Conservation (phyloP, 2,329 filamentous ascomycete species). For the Botrytis pseudocinerea region DNA sequence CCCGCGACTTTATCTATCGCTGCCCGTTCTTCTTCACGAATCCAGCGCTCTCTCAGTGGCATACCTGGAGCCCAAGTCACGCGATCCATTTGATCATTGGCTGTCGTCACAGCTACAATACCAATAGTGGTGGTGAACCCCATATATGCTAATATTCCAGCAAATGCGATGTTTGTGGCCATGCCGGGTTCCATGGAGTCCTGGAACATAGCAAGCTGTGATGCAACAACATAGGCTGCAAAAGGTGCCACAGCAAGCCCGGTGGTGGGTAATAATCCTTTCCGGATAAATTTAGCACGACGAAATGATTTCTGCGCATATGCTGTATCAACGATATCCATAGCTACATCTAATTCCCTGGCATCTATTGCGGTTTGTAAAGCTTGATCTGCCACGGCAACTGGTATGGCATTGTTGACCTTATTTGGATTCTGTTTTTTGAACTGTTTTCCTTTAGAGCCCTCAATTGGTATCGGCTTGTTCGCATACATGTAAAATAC, state of each 20-base stretch:
- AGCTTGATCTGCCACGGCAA: constrained; percentile 69
- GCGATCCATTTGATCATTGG: constrained; percentile 92
- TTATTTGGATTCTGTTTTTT: constrained; percentile 65
- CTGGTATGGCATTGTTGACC: constrained; percentile 69
- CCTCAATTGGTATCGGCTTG: constrained; percentile 71
- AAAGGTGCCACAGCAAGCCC: constrained; percentile 60
- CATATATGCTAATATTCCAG: constrained; percentile 80
- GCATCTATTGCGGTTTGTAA: constrained; percentile 77
- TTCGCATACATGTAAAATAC: constrained; percentile 80
- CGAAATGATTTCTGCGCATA: constrained; percentile 67
- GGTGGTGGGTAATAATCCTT: constrained; percentile 59
- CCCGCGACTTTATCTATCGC: constrained; percentile 83
- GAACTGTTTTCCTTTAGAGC: constrained; percentile 60
- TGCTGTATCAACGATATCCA: constrained; percentile 71
- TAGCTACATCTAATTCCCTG: constrained; percentile 74
- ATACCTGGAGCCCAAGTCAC: constrained; percentile 88
- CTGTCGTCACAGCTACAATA: constrained; percentile 78
- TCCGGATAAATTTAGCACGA: constrained; percentile 66
- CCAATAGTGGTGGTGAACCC: constrained; percentile 79
- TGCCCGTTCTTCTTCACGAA: constrained; percentile 85
- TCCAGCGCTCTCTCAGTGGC: constrained; percentile 77
- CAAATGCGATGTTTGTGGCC: constrained; percentile 77
- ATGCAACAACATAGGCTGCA: constrained; percentile 69
- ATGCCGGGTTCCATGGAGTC: constrained; percentile 72
- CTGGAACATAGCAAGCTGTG: constrained; percentile 65